phyloP scores from a whole-genome alignment of 1,284 basidiomycete species.

The Schizophyllum commune region DNA sequence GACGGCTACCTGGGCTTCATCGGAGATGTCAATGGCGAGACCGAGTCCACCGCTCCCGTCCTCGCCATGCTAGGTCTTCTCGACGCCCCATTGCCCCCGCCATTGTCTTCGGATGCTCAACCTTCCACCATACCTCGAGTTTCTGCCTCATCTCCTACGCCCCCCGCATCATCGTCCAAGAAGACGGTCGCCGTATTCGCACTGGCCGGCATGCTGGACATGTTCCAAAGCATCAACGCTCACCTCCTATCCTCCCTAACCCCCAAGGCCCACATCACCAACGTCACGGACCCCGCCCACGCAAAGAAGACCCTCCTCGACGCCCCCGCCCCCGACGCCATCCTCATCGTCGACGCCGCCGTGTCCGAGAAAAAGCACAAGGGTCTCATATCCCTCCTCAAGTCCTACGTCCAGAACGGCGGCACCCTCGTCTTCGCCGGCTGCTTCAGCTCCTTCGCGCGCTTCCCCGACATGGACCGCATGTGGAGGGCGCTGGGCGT shows the following conservation, averaged over 20 bases:
- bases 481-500: not conserved
- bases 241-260: constrained; percentile 16
- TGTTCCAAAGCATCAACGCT: constrained; percentile 13
- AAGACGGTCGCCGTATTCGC: not conserved
- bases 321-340: constrained; percentile 19
- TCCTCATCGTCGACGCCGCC: constrained; percentile 17
- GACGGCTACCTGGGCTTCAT: constrained; percentile 25
- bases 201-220: constrained; percentile 18
- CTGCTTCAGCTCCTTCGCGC: constrained; percentile 14
- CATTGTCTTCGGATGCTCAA: not conserved
- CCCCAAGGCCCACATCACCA: constrained; percentile 19
- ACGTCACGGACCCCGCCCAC: constrained; percentile 19
- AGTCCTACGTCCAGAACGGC: constrained; percentile 22
- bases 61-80: constrained; percentile 25
- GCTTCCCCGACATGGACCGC: not conserved
- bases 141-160: not conserved
- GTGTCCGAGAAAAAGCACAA: constrained; percentile 14
- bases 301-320: constrained; percentile 13
- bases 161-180: not conserved
- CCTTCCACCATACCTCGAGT: not conserved
- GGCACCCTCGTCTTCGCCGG: constrained; percentile 25
- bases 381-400: constrained; percentile 19
- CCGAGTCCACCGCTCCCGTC: constrained; percentile 20
- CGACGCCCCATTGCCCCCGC: not conserved
- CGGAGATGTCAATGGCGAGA: constrained; percentile 27